phyloP scores from a whole-genome alignment of 31 red algal species.

The Endocladia muricata region DNA sequence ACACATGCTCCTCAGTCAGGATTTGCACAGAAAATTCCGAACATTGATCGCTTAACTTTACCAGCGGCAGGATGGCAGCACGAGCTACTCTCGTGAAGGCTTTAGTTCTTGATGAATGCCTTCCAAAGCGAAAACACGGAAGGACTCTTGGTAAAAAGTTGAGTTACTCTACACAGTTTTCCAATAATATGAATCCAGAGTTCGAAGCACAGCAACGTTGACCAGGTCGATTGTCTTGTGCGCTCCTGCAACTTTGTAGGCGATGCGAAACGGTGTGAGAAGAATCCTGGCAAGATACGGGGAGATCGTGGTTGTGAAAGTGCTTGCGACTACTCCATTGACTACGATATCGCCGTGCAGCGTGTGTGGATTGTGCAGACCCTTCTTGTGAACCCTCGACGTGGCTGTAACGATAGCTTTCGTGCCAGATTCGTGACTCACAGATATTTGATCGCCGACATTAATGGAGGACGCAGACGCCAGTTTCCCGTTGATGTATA shows the following conservation, averaged over 20 bases:
- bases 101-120: too few relatives aligned
- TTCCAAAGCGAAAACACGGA: too few relatives aligned
- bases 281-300: constrained; percentile 11
- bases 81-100: too few relatives aligned
- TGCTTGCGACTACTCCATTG: constrained; percentile 43
- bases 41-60: too few relatives aligned
- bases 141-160: too few relatives aligned
- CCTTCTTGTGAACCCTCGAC: neutral
- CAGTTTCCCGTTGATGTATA: constrained; percentile 46
- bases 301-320: constrained; percentile 39
- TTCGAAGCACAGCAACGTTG: constrained; percentile 28
- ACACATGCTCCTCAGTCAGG: too few relatives aligned
- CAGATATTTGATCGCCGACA: constrained; percentile 29
- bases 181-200: constrained; percentile 24
- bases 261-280: constrained; percentile 24
- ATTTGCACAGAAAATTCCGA: too few relatives aligned
- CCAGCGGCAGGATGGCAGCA: too few relatives aligned
- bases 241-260: constrained; percentile 9
- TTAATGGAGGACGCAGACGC: constrained; percentile 14
- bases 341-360: constrained; percentile 65
- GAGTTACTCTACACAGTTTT: too few relatives aligned
- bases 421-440: constrained; percentile 7
- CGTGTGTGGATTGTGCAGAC: constrained; percentile 69
- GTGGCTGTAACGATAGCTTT: neutral
- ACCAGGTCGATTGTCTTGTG: neutral